Evolutionary conservation across 1,139 yeast genomes (phyloP).

Genomic region (Yamadazyma jaroonii): DNA sequence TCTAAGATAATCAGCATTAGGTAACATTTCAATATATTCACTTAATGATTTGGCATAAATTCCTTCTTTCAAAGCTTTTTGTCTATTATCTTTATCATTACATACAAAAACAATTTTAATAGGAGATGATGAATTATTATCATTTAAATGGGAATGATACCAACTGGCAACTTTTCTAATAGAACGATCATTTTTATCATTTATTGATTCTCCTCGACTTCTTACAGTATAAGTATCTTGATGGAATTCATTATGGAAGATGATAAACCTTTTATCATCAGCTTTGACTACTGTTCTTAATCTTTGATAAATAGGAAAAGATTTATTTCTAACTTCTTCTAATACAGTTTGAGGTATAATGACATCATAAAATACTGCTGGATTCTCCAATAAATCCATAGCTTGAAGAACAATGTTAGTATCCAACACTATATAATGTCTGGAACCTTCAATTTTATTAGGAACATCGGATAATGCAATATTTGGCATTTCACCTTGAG

Average conservation of each 20-base stretch:
- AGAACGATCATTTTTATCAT: constrained; percentile 91
- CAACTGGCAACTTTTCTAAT: constrained; percentile 74
- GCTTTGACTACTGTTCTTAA: constrained; percentile 73
- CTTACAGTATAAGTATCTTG: constrained; percentile 69
- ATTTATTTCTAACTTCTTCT: constrained; percentile 87
- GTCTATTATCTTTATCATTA: constrained; percentile 70
- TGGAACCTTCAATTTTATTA: constrained; percentile 25
- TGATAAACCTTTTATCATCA: constrained; percentile 81
- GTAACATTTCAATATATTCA: constrained; percentile 68
- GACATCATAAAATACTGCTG: constrained; percentile 79
- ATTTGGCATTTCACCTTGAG: constrained; percentile 50
- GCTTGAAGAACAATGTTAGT: constrained; percentile 88
- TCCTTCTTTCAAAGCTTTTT: constrained; percentile 54
- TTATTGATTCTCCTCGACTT: constrained; percentile 65
- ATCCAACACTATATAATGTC: constrained; percentile 80
- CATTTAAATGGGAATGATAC: constrained; percentile 64
- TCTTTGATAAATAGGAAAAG: constrained; percentile 85
- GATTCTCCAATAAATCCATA: constrained; percentile 82
- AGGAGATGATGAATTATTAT: constrained; percentile 25
- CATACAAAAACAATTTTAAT: constrained; percentile 67
- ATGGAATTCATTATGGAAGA: constrained; percentile 90
- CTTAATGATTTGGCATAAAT: constrained; percentile 55
- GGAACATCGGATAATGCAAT: constrained; percentile 54
- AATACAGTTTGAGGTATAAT: constrained; percentile 91
- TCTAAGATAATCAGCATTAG: constrained; percentile 71